Evolutionary conservation across 176 grass and related monocot genomes (phyloP).

Genomic region (Eragrostis curvula): DNA sequence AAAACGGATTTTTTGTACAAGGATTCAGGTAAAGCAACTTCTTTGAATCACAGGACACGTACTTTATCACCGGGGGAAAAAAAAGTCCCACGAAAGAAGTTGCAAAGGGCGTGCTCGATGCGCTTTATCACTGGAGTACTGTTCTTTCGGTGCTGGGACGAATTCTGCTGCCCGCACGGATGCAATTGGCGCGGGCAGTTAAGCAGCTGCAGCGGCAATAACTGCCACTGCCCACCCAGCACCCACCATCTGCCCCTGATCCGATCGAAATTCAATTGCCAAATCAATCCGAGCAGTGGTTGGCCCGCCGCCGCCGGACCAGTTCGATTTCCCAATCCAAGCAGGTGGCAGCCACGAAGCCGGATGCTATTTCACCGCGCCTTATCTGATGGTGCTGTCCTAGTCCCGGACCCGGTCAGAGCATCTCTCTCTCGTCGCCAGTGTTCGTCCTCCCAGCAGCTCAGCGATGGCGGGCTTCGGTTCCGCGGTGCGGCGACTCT

Average conservation of each 20-base stretch:
- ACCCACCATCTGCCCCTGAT: not conserved
- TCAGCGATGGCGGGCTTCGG: constrained; percentile 37
- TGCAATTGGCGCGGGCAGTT: constrained; percentile 1
- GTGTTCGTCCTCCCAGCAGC: not conserved
- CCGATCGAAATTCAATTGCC: constrained; percentile 4
- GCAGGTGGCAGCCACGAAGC: not conserved
- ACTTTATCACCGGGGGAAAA: not conserved
- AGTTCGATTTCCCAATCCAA: not conserved
- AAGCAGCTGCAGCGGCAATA: constrained; percentile 37
- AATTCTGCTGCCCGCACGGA: constrained; percentile 4
- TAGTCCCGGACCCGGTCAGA: not conserved
- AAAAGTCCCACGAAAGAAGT: not conserved
- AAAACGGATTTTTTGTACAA: not conserved
- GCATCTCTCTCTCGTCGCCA: not conserved
- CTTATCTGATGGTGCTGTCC: not conserved
- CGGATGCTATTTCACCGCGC: not conserved
- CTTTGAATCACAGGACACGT: not conserved
- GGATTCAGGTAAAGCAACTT: not conserved
- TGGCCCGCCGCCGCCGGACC: constrained; percentile 21
- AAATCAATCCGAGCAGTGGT: constrained; percentile 11
- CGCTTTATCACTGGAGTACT: too few relatives aligned
- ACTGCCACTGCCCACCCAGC: constrained; percentile 17
- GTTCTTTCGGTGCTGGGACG: not conserved
- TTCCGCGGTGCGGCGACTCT: constrained; percentile 44
- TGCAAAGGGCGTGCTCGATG: not conserved